Percentiles rank a stretch among this genome's conserved stretches.
phyloP scores from a whole-genome alignment of 73 alveolate genomes.

The Diophrys sp. region DNA sequence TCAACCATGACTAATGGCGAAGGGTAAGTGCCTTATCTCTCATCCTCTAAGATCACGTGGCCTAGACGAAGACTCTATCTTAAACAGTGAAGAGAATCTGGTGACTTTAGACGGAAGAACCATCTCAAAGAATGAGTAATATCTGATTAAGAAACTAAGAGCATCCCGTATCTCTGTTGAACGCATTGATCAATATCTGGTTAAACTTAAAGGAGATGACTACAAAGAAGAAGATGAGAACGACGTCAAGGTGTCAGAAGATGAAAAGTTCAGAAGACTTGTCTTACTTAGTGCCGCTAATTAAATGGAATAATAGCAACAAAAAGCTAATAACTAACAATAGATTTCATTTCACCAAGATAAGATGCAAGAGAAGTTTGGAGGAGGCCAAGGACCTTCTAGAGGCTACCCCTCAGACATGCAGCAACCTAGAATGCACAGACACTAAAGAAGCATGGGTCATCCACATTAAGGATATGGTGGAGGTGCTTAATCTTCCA shows the following conservation, averaged over 20 bases:
- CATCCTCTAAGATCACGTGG: neutral
- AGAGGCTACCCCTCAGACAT: too few relatives aligned
- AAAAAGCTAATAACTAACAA: neutral
- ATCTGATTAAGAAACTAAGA: constrained; percentile 30
- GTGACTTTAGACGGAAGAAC: neutral
- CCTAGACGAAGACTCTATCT: neutral
- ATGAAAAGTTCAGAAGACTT: neutral
- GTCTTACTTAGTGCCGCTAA: neutral
- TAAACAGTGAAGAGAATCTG: neutral
- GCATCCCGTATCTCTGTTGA: constrained; percentile 27
- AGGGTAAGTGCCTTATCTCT: too few relatives aligned
- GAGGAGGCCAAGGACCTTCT: neutral
- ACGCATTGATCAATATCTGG: constrained; percentile 14
- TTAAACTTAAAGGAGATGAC: constrained; percentile 2
- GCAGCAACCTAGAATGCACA: too few relatives aligned
- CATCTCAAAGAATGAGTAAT: constrained; percentile 14
- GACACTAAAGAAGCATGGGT: neutral
- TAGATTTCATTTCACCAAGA: neutral
- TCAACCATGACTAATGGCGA: too few relatives aligned
- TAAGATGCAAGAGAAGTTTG: neutral
- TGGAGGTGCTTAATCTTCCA: neutral
- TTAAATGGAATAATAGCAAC: neutral
- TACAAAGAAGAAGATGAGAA: neutral
- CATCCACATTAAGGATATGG: neutral
- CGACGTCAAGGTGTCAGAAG: neutral